Evolutionary conservation across 768 basidiomycete genomes (phyloP), one percentile per base, ranked within the genome.

Genomic region (Rhizopogon vulgaris): DNA sequence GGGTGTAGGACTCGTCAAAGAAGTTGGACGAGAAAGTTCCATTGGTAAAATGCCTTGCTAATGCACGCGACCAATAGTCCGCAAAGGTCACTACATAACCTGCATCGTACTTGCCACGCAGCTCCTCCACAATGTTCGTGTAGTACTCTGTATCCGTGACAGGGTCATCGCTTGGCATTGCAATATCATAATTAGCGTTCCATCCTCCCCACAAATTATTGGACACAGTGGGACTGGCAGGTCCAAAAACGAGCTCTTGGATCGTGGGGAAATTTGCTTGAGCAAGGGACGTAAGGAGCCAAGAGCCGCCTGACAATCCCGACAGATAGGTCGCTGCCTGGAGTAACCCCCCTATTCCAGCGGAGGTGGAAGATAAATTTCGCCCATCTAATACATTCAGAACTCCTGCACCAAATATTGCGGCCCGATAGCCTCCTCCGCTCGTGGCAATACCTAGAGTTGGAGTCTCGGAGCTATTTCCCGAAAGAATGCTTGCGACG

Each of bases 381-480:
- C 78, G 64, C 37, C 68, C 77, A 58, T 84, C 79, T 38, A 80
- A 56, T 1, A 74, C 70, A n/a, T 69, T 70, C 43, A 78, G 56
- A 17, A 80, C 70, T 1, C 79, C 82, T 3, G 77, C 82, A 38
- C 74, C 76, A 47, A 75, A 77, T 6, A 79, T 68, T 4, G 79
- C 78, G 0, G 83, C 83, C 12, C 83, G 66, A 45, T 78, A 75
- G 0, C 80, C 77, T 7, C 83, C 83, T 12, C 83, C 83, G 25
- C 76, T 78, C 22, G 73, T 63, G 0, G 82, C 80, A 48, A 82
- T 76, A 0, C 72, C 78, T 6, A 80, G 58, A 17, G 58, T 71
- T 3, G 76, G 76, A 0, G 63, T 53, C 14, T 63, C 46, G 1
- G 52, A 25, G 25, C 54, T 57, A 8, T 54, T 47, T 2, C 56